phyloP scores from a whole-genome alignment of 345 rosid species.

The Gossypium longicalyx region DNA sequence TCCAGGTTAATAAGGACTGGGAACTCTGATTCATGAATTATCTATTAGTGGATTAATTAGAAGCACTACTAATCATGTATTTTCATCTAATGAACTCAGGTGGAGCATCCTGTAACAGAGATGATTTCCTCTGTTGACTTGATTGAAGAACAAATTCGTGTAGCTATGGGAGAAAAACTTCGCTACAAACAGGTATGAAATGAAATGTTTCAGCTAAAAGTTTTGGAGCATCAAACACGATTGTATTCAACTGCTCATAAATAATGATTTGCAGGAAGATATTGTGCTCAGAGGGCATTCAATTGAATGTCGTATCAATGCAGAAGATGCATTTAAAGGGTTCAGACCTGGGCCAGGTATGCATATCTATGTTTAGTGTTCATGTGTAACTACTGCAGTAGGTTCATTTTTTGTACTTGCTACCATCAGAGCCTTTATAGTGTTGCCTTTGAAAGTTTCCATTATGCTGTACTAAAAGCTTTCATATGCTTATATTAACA shows the following conservation, averaged over 20 bases:
- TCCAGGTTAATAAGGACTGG: conserved; percentile 55
- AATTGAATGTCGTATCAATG: conserved; percentile 97
- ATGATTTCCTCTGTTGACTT: conserved; percentile 96
- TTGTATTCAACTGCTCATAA: neutral
- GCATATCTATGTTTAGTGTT: neutral
- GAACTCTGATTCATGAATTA: conserved; percentile 6
- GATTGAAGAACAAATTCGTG: conserved; percentile 98
- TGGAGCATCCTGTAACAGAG: conserved; percentile 99
- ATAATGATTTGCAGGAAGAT: conserved; percentile 57
- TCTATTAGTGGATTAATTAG: neutral
- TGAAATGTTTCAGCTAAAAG: neutral
- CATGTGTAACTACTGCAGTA: neutral
- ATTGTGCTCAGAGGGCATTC: conserved; percentile 96
- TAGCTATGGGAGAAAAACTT: conserved; percentile 95
- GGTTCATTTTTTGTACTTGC: neutral
- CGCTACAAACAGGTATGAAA: conserved; percentile 67
- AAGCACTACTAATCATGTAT: conserved; percentile 7
- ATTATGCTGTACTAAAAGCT: neutral
- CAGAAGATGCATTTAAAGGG: conserved; percentile 95
- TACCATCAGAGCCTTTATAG: neutral
- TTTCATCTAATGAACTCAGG: conserved; percentile 38
- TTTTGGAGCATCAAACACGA: neutral
- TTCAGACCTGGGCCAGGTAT: conserved; percentile 98
- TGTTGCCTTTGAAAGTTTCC: neutral
- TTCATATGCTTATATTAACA: neutral